These are phyloP conservation scores for Saccharomycopsis sp. DNA, from an alignment of 805 yeast genomes.

Conservation along the genomic window DNA sequence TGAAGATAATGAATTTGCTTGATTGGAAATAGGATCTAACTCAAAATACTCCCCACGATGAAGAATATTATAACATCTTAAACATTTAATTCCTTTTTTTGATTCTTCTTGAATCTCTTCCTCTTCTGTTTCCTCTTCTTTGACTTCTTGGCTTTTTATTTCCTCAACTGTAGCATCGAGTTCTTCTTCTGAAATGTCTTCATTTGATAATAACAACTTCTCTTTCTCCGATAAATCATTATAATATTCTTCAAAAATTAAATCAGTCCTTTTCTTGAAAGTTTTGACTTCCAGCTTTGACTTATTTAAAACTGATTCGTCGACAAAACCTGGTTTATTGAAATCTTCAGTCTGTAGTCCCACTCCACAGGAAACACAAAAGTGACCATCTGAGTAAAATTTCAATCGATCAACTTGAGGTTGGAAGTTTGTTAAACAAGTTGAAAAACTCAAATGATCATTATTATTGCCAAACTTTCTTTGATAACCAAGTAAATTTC, in stretches of 20 bases:
- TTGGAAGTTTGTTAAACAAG: too few relatives aligned
- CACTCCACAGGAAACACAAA: conserved; percentile 52
- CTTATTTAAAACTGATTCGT: background rate
- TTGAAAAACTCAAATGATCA: too few relatives aligned
- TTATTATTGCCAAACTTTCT: too few relatives aligned
- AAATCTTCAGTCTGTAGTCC: conserved; percentile 33
- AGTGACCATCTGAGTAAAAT: too few relatives aligned
- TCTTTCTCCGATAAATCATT: conserved; percentile 9
- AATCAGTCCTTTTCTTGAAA: conserved; percentile 2
- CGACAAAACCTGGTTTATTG: conserved; percentile 30
- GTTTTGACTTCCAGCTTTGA: too few relatives aligned
- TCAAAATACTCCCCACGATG: background rate
- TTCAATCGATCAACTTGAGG: too few relatives aligned
- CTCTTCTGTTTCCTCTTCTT: too few relatives aligned
- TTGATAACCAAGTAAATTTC: too few relatives aligned
- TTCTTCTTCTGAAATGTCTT: too few relatives aligned
- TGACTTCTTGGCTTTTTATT: too few relatives aligned
- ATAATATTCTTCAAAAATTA: conserved; percentile 4
- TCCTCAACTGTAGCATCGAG: too few relatives aligned
- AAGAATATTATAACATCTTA: conserved; percentile 5
- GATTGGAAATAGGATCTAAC: background rate
- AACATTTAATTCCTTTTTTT: background rate
- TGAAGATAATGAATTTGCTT: background rate
- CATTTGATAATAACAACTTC: conserved; percentile 1
- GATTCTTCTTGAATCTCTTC: too few relatives aligned